A percentile compares a stretch with the other conserved stretches of the same genome.
Conservation (phyloP, 2,329 filamentous ascomycete species). For the Cytospora chrysosperma region DNA sequence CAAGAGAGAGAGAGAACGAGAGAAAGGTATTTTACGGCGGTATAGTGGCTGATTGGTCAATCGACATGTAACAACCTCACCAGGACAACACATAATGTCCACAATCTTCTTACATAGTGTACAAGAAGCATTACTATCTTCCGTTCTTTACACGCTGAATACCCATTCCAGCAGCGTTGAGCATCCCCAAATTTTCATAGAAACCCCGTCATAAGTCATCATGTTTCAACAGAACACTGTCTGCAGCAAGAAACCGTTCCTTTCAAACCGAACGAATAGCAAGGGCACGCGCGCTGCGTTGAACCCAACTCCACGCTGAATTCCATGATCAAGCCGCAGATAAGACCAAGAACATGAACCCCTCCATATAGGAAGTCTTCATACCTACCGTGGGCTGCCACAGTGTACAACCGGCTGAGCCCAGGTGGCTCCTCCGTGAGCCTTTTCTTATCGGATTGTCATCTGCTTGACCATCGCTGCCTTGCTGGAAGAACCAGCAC, state of each 20-base stretch:
- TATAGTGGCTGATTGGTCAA: not conserved
- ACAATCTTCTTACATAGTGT: slow-evolving; percentile 8
- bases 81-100: not conserved
- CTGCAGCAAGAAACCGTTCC: slow-evolving; percentile 30
- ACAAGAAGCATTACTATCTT: slow-evolving; percentile 5
- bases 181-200: not conserved
- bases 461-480: slow-evolving; percentile 91
- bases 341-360: slow-evolving; percentile 40
- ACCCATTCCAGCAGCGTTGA: slow-evolving; percentile 10
- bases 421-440: not conserved
- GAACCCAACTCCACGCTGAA: slow-evolving; percentile 54
- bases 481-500: slow-evolving; percentile 70
- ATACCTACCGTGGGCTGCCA: slow-evolving; percentile 47
- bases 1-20: too few relatives aligned
- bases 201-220: slow-evolving; percentile 28
- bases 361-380: slow-evolving; percentile 37
- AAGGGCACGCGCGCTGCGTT: slow-evolving; percentile 31
- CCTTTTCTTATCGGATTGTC: slow-evolving; percentile 71
- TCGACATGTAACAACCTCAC: slow-evolving; percentile 3
- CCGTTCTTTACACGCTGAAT: slow-evolving; percentile 19
- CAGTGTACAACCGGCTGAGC: slow-evolving; percentile 25
- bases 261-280: slow-evolving; percentile 26
- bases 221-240: slow-evolving; percentile 30
- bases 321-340: slow-evolving; percentile 30
- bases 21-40: too few relatives aligned